phyloP scores from a whole-genome alignment of 2,329 filamentous ascomycete genomes.

The Claviceps sp. region DNA sequence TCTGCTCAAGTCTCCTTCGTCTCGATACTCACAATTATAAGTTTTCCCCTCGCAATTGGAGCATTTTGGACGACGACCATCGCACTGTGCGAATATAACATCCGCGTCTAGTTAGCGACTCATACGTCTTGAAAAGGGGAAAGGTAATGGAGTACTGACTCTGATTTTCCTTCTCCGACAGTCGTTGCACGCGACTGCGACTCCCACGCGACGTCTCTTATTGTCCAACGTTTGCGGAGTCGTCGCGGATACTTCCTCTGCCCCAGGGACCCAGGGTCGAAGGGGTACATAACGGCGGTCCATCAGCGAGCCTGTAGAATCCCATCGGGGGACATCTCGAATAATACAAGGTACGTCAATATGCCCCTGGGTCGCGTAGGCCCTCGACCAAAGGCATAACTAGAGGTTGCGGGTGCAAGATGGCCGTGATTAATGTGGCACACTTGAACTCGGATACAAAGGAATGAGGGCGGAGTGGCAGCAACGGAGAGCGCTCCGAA shows the following conservation, averaged over 20 bases:
- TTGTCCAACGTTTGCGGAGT: neutral
- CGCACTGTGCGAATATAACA: constrained; percentile 6
- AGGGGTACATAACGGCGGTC: constrained; percentile 4
- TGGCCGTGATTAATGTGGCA: neutral
- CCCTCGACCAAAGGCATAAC: neutral
- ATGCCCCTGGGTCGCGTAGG: neutral
- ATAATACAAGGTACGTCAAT: neutral
- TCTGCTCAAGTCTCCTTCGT: constrained; percentile 6
- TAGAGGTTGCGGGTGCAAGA: neutral
- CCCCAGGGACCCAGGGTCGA: neutral
- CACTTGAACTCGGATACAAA: neutral
- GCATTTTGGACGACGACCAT: constrained; percentile 11
- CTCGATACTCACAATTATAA: constrained; percentile 9
- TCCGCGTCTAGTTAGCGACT: neutral
- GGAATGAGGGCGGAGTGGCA: neutral
- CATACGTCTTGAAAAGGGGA: neutral
- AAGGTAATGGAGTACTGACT: constrained; percentile 5
- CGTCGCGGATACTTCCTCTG: neutral
- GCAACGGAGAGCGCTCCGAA: neutral
- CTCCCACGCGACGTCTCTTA: constrained; percentile 13
- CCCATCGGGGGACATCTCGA: too few relatives aligned
- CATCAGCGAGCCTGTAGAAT: neutral
- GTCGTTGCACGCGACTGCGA: constrained; percentile 13
- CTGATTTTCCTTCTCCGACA: constrained; percentile 13
- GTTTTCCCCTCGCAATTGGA: constrained; percentile 9